Base-by-base conservation (phyloP, 1,284 basidiomycete species). In the Rhodofomes roseus region DNA sequence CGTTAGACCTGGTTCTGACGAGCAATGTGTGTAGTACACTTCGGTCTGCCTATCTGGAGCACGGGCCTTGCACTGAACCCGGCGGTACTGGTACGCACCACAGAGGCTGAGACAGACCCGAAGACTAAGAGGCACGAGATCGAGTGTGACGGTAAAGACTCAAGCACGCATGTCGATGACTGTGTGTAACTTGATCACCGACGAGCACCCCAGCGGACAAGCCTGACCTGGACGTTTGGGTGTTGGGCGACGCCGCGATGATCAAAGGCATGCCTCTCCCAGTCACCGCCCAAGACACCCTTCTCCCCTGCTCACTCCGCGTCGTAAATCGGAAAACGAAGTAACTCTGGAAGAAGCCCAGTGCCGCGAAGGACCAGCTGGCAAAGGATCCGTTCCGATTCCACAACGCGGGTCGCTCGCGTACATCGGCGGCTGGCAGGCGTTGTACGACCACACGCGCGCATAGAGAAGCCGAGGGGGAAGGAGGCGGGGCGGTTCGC, bases 11-110 rank as follows among this genome's bases (percentile, higher is more conserved):
- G n/a, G n/a, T n/a, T n/a, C n/a, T n/a, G n/a, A n/a, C n/a, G n/a
- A n/a, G n/a, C 31, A 11, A 34, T 27, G n/a, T 34, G 5, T 11
- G 31, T 54, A 90, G 89, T 92, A 25, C 85, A 85, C 14, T 92
- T 89, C 69, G 93, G 93, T 16, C 76, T 95, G 40, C 81, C 93
- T 4, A 92, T 96, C 20, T 95, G 93, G 94, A 89, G 86, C 65
- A 94, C 93, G 4, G 92, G 92, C 1, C 78, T 95, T 7, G 82
- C 90, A 9, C 84, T 90, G 2, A 94, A 94, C 68, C 91, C 92
- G 8, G 76, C 95, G 44, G 81, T 95, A 52, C 73, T 81, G n/a
- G n/a, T n/a, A 57, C 78, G 80, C 0, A 82, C 93, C 54, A 71
- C 74, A 3, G 85, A 82, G 55, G 76, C 87, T 0, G 73, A 81